phyloP scores from a whole-genome alignment of 495 filamentous ascomycete species.

The Penicillium angulare region DNA sequence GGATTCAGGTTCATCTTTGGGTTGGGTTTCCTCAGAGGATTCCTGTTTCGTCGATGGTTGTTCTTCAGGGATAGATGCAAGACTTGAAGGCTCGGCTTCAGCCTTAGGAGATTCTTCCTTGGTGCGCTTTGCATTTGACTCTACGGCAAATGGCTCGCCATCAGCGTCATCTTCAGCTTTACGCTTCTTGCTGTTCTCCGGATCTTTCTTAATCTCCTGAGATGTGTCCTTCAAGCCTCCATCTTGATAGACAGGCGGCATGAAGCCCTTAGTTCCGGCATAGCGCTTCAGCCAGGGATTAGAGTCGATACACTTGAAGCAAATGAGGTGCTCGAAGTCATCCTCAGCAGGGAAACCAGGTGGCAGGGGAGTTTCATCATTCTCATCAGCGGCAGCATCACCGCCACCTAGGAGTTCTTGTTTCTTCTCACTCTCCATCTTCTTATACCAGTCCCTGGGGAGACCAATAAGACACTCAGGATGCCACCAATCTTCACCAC shows the following conservation, averaged over 20 bases:
- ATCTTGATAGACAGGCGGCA: slow-evolving; percentile 61
- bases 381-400: slow-evolving; percentile 35
- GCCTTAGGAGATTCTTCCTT: slow-evolving; percentile 38
- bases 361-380: slow-evolving; percentile 61
- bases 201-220: slow-evolving; percentile 11
- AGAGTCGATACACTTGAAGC: slow-evolving; percentile 87
- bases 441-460: slow-evolving; percentile 50
- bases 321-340: slow-evolving; percentile 84
- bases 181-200: slow-evolving; percentile 62
- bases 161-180: slow-evolving; percentile 71
- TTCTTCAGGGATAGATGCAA: slow-evolving; percentile 23
- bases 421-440: slow-evolving; percentile 30
- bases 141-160: slow-evolving; percentile 25
- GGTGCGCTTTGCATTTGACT: slow-evolving; percentile 56
- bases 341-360: slow-evolving; percentile 87
- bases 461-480: slow-evolving; percentile 88
- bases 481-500: slow-evolving; percentile 99
- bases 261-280: slow-evolving; percentile 78
- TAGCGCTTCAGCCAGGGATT: slow-evolving; percentile 92
- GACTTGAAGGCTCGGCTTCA: slow-evolving; percentile 4
- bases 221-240: slow-evolving; percentile 23
- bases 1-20: slow-evolving; percentile 2
- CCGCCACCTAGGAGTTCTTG: slow-evolving; percentile 39
- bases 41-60: not conserved
- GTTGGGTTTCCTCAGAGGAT: not conserved